Evolutionary conservation across 176 grass and related monocot genomes (phyloP), one percentile per base, ranked within the genome.

Genomic region (Olyra latifolia): DNA sequence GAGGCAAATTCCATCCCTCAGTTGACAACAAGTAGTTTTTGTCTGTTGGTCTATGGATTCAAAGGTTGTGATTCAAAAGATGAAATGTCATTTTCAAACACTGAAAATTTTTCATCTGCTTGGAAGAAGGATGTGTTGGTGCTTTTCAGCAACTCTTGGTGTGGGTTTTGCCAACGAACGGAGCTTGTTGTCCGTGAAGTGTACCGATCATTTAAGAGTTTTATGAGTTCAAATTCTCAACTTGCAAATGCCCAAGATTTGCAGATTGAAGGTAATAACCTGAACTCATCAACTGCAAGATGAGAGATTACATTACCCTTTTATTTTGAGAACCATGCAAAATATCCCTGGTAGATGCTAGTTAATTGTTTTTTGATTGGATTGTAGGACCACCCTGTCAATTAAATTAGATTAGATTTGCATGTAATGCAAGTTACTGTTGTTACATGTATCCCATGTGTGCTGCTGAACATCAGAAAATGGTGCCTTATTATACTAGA

Each of bases 71-170:
- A 83, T 80, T 78, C 77, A 47, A 72, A 81, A 65, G 75, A 40
- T 78, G 74, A 78, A 79, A 35, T 75, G 46, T 62, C 62, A 58
- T 88, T 85, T 47, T 59, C 44, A 24, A 69, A 69, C 47, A 66
- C 61, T 39, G 77, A 86, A 84, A 90, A 74, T 80, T 55, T 79
- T 63, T 29, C 38, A 23, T 72, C 76, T 77, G 83, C 80, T 74
- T 97, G 95, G 95, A 92, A 87, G 63, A 89, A 78, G 40, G 95
- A 98, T 89, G 87, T 93, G 72, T 68, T 98, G 86, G 95, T 98
- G 74, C 81, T 98, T 73, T 93, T 98, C 84, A 98, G 85, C 85
- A 92, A 86, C 88, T 87, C 95, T 44, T 98, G 95, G 95, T 98
- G 95, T 76, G 95, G 95, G 61, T 94, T 98, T 88, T 98, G 95